These are phyloP conservation scores for Thermothelomyces thermophilus DNA, from an alignment of 2,329 filamentous ascomycete genomes.

Conservation along the genomic window DNA sequence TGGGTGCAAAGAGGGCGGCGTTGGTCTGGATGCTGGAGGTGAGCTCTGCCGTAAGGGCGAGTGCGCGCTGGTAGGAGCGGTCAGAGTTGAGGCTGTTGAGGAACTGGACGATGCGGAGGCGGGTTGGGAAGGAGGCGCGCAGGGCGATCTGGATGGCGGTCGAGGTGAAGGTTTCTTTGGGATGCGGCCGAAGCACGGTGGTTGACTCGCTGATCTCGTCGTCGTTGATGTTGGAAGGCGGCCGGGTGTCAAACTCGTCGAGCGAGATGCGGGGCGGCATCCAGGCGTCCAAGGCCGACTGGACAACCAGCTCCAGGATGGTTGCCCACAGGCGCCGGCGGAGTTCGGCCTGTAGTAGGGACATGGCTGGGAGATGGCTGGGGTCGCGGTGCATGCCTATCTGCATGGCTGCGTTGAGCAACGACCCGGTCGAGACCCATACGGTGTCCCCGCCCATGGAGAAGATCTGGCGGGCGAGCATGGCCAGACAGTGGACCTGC, in stretches of 20 bases:
- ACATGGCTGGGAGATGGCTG: slow-evolving; percentile 31
- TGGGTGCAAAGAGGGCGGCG: neutral
- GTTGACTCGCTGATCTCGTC: slow-evolving; percentile 21
- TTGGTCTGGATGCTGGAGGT: slow-evolving; percentile 18
- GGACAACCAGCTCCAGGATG: slow-evolving; percentile 35
- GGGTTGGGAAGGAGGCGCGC: slow-evolving; percentile 31
- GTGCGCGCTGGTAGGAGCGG: slow-evolving; percentile 31
- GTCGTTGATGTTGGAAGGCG: slow-evolving; percentile 34
- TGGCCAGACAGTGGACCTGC: slow-evolving; percentile 35
- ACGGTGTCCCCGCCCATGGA: slow-evolving; percentile 36
- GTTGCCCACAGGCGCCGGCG: slow-evolving; percentile 39
- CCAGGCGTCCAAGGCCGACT: slow-evolving; percentile 34
- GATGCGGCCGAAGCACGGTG: slow-evolving; percentile 20
- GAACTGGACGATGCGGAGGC: slow-evolving; percentile 31
- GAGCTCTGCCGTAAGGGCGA: slow-evolving; percentile 32
- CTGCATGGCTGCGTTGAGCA: slow-evolving; percentile 38
- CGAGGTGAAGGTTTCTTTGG: slow-evolving; percentile 27
- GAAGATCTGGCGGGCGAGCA: slow-evolving; percentile 37
- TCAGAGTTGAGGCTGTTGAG: slow-evolving; percentile 32
- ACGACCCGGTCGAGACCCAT: slow-evolving; percentile 37
- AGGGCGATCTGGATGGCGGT: slow-evolving; percentile 33
- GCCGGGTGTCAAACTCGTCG: slow-evolving; percentile 36
- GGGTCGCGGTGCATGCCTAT: slow-evolving; percentile 41
- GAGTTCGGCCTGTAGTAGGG: slow-evolving; percentile 33
- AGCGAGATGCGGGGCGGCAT: slow-evolving; percentile 35